Base-by-base conservation (phyloP, 306 rosid species). In the Calophaca sinica region DNA sequence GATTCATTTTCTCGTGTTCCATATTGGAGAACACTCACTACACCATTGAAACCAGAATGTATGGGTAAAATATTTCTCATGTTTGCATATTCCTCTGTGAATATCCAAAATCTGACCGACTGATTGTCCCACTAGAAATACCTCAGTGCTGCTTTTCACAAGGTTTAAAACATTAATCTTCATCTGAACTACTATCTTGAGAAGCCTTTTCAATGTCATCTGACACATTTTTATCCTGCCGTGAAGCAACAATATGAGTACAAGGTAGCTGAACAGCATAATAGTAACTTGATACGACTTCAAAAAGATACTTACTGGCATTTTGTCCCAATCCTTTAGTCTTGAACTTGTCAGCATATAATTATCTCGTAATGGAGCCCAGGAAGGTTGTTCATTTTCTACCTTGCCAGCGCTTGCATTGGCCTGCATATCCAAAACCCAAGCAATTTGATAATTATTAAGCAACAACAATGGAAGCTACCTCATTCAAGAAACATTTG, bases 331-430 rank as follows among this genome's bases (percentile, higher is more conserved):
- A 70, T 88, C 83, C 84, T 90, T 91, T 70, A 94, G 72, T 78
- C 80, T 94, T 38, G 98, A 79, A 82, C 73, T 90, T 26, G 97
- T 88, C 75, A 94, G 86, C 98, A 91, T 91, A 81, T 88, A 91
- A 81, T 86, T 94, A 71, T 94, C 97, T 12, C 90, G 87, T 68
- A 94, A 72, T n/a, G 98, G 98, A 75, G 96, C 97, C 98, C 98
- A 94, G 28, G 86, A 78, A 72, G 97, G 98, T 68, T 86, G 94
- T 77, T 86, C 93, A 42, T 57, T 88, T 14, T 90, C 85, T 26
- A 3, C 86, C 13, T 62, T 75, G 10, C 78, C 77, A 4, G 70
- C 82, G 64, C 90, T 82, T 64, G 78, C 69, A 50, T 70, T 86
- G 76, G 13, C 82, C 97, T 88, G 86, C 76, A 41, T 65, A 64